Percentiles rank a stretch among this genome's conserved stretches.
Evolutionary conservation across 257 asterid genomes (phyloP).

Genomic region (Salvia hispanica): DNA sequence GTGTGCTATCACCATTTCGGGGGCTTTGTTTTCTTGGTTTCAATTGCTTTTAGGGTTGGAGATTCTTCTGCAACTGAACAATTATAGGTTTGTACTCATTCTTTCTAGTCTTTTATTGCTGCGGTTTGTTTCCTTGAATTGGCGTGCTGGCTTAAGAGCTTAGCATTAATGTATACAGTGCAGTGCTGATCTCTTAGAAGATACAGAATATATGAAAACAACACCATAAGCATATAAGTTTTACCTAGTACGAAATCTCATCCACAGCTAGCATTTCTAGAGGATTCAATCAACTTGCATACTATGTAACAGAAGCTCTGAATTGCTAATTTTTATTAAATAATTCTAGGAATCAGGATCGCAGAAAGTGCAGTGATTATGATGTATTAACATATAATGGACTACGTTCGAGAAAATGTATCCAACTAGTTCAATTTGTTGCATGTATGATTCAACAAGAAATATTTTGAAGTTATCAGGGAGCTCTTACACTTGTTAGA

Average conservation of each 20-base stretch:
- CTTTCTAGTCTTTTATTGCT: slow-evolving; percentile 24
- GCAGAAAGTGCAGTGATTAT: not conserved
- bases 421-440: slow-evolving; percentile 11
- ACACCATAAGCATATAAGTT: not conserved
- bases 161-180: not conserved
- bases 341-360: slow-evolving; percentile 11
- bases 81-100: slow-evolving; percentile 63
- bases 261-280: not conserved
- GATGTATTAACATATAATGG: not conserved
- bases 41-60: slow-evolving; percentile 89
- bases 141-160: not conserved
- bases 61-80: slow-evolving; percentile 79
- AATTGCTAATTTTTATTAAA: not conserved
- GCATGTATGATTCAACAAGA: not conserved
- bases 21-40: slow-evolving; percentile 82
- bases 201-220: not conserved
- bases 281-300: not conserved
- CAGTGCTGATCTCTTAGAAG: slow-evolving; percentile 9
- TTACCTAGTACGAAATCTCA: not conserved
- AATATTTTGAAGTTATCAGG: slow-evolving; percentile 7
- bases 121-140: slow-evolving; percentile 1
- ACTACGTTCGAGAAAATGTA: slow-evolving; percentile 10
- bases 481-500: slow-evolving; percentile 8
- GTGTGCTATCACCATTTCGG: slow-evolving; percentile 74
- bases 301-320: not conserved